A percentile compares a stretch with the other conserved stretches of the same genome.
These are phyloP conservation scores for Lachancea sp. DNA, from an alignment of 805 yeast species.

Conservation along the genomic window DNA sequence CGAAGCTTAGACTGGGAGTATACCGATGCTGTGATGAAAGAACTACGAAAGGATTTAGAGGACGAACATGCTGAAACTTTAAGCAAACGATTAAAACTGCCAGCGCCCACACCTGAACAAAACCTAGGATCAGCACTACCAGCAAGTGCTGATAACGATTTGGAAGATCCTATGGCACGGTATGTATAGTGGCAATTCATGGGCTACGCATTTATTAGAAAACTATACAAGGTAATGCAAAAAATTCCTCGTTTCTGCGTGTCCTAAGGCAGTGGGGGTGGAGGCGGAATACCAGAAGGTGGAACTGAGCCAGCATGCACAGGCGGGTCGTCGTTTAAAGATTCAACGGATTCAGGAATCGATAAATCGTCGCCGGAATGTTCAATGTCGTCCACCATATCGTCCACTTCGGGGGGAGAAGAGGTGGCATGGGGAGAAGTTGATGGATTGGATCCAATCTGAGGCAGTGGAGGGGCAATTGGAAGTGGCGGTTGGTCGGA, in stretches of 20 bases:
- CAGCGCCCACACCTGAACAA: background rate
- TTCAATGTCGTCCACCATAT: slow-evolving; percentile 13
- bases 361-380: slow-evolving; percentile 30
- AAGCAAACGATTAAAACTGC: background rate
- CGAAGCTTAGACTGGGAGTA: slow-evolving; percentile 46
- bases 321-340: slow-evolving; percentile 20
- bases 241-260: too few relatives aligned
- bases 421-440: slow-evolving; percentile 4
- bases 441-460: slow-evolving; percentile 3
- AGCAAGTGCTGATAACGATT: slow-evolving; percentile 25
- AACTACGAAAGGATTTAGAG: slow-evolving; percentile 27
- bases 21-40: slow-evolving; percentile 33
- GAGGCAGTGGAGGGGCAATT: slow-evolving; percentile 41
- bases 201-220: slow-evolving; percentile 6
- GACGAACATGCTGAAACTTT: background rate
- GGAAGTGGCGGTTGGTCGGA: slow-evolving; percentile 29
- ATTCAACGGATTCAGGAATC: slow-evolving; percentile 33
- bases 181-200: slow-evolving; percentile 13
- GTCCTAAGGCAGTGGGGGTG: slow-evolving; percentile 31
- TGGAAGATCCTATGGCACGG: slow-evolving; percentile 36
- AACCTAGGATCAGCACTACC: background rate
- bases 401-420: slow-evolving; percentile 2
- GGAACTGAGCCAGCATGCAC: slow-evolving; percentile 9
- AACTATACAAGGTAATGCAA: slow-evolving; percentile 4
- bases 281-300: slow-evolving; percentile 28